These are phyloP conservation scores for Trichosporon coremiiforme DNA, from an alignment of 1,284 basidiomycete genomes.

Conservation along the genomic window DNA sequence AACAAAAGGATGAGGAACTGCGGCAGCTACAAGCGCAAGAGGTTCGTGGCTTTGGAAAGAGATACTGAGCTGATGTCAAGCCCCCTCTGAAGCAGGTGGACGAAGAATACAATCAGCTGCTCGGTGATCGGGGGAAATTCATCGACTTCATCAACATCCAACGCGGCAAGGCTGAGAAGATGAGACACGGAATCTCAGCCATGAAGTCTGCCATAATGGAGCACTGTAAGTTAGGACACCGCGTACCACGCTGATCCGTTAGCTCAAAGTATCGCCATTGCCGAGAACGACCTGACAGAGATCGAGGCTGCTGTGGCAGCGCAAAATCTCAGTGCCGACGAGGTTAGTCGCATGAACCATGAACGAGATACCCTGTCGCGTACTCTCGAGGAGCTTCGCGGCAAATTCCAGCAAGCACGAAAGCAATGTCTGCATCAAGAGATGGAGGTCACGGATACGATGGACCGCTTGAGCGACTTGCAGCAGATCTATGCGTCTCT, in stretches of 20 bases:
- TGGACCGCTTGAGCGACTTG: constrained; percentile 74
- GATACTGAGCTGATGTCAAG: constrained; percentile 30
- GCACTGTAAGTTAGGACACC: constrained; percentile 36
- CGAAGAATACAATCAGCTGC: constrained; percentile 50
- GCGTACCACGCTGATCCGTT: background rate
- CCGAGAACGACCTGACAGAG: constrained; percentile 62
- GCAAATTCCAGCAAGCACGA: constrained; percentile 71
- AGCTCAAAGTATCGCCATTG: constrained; percentile 20
- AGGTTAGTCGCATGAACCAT: constrained; percentile 80
- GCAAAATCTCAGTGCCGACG: constrained; percentile 81
- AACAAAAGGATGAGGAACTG: constrained; percentile 41
- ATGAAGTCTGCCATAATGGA: constrained; percentile 40
- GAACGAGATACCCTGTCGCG: constrained; percentile 72
- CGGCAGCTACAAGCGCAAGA: constrained; percentile 48
- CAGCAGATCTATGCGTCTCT: constrained; percentile 72
- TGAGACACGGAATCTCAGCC: constrained; percentile 43
- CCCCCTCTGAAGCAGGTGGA: constrained; percentile 50
- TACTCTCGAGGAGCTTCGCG: constrained; percentile 72
- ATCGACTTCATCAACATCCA: constrained; percentile 50
- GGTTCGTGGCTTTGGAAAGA: constrained; percentile 34
- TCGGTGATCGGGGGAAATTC: constrained; percentile 55
- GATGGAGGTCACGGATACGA: constrained; percentile 73
- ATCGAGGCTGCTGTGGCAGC: constrained; percentile 69
- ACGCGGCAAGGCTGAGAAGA: constrained; percentile 51
- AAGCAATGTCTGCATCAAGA: constrained; percentile 72